Conservation (phyloP, 2,329 filamentous ascomycete species). For the Trichoderma sp. region DNA sequence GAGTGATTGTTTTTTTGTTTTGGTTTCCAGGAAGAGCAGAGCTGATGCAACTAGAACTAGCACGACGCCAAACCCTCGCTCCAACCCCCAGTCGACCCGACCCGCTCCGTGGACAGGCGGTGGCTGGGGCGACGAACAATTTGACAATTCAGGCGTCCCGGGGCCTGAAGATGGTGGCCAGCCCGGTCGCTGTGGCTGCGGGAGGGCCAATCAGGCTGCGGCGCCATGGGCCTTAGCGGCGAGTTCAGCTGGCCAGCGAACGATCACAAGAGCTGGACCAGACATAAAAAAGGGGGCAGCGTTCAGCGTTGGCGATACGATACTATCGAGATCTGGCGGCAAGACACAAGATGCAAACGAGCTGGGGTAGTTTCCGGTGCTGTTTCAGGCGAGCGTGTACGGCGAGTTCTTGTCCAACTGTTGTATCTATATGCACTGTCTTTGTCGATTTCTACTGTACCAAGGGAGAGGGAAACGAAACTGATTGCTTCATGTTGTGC, state of each 20-base stretch:
- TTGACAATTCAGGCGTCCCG: neutral
- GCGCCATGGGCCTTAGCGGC: slow-evolving; percentile 11
- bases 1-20: slow-evolving; percentile 17
- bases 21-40: slow-evolving; percentile 2
- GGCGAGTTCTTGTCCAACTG: neutral
- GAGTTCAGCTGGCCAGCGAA: slow-evolving; percentile 16
- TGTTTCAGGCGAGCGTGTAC: neutral
- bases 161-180: slow-evolving; percentile 1
- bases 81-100: slow-evolving; percentile 16
- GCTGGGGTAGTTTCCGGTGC: neutral
- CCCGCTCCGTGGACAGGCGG: slow-evolving; percentile 18
- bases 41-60: slow-evolving; percentile 11
- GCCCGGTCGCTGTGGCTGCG: slow-evolving; percentile 9
- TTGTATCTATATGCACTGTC: neutral
- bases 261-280: slow-evolving; percentile 11
- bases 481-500: neutral
- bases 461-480: neutral
- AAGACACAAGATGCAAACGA: neutral
- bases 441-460: neutral
- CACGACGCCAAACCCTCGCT: slow-evolving; percentile 14
- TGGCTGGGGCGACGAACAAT: slow-evolving; percentile 18
- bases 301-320: neutral
- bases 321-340: slow-evolving; percentile 1
- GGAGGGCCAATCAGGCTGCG: slow-evolving; percentile 2
- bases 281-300: slow-evolving; percentile 14